phyloP scores from a whole-genome alignment of 2,329 filamentous ascomycete genomes.

The Stagonosporopsis cucurbitacearum region DNA sequence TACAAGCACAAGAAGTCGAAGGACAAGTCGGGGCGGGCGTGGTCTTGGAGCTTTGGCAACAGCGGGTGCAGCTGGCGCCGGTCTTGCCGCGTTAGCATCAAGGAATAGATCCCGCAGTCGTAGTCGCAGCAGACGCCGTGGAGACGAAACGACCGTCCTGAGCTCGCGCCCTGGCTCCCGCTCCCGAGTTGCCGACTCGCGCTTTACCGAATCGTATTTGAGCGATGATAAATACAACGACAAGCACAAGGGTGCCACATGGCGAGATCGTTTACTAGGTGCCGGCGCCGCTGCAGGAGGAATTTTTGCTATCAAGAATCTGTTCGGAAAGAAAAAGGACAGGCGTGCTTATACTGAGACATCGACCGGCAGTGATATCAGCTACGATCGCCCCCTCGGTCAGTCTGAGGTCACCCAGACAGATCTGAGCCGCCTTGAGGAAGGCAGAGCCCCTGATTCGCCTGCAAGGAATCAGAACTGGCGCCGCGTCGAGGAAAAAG shows the following conservation, averaged over 20 bases:
- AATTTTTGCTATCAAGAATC: constrained; percentile 58
- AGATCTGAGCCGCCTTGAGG: constrained; percentile 58
- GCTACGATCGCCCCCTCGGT: constrained; percentile 60
- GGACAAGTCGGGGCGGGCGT: constrained; percentile 33
- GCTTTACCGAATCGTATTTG: constrained; percentile 44
- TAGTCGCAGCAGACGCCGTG: constrained; percentile 41
- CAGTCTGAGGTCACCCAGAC: constrained; percentile 56
- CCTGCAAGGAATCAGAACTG: constrained; percentile 48
- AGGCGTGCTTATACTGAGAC: constrained; percentile 53
- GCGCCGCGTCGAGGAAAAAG: constrained; percentile 48
- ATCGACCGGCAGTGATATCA: constrained; percentile 55
- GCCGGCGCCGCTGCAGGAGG: constrained; percentile 52
- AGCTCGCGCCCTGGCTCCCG: constrained; percentile 46
- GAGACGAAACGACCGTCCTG: constrained; percentile 37
- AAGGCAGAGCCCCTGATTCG: constrained; percentile 60
- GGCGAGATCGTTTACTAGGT: constrained; percentile 55
- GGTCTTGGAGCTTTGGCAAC: constrained; percentile 58
- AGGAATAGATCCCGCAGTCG: constrained; percentile 51
- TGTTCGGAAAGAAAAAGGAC: constrained; percentile 62
- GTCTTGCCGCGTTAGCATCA: constrained; percentile 63
- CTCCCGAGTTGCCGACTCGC: constrained; percentile 32
- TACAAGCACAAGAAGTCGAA: constrained; percentile 50
- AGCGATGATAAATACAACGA: constrained; percentile 54
- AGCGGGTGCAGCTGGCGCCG: constrained; percentile 64
- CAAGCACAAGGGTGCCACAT: constrained; percentile 43